These are phyloP conservation scores for Adansonia grandidieri DNA, from an alignment of 441 rosid genomes.

Conservation along the genomic window DNA sequence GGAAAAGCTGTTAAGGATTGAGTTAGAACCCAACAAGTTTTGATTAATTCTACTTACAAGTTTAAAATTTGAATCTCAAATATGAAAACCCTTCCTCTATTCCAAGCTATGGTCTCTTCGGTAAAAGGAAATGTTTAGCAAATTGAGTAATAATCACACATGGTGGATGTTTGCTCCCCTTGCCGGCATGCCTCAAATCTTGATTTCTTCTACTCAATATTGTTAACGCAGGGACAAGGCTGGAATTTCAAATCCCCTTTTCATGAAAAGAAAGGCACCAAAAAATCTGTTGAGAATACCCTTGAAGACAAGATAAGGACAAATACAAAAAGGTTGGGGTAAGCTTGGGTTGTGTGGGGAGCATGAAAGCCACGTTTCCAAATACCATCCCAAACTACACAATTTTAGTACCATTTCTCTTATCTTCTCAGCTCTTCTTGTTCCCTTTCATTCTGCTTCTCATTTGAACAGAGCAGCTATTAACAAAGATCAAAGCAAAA, in stretches of 20 bases:
- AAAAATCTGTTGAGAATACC: background rate
- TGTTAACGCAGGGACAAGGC: background rate
- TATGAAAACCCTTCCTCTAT: too few species aligned
- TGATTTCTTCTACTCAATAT: background rate
- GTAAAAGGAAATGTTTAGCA: too few species aligned
- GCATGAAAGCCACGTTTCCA: slow-evolving; percentile 57
- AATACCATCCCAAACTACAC: slow-evolving; percentile 26
- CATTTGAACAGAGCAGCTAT: too few species aligned
- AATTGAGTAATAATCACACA: too few species aligned
- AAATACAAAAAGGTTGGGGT: background rate
- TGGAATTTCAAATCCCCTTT: background rate
- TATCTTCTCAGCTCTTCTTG: slow-evolving; percentile 35
- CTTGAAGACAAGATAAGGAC: background rate
- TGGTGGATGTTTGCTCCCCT: background rate
- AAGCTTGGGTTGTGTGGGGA: slow-evolving; percentile 36
- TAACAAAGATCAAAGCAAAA: background rate
- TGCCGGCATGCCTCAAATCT: background rate
- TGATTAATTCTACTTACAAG: too few species aligned
- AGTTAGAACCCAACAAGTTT: too few species aligned
- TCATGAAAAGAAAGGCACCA: background rate
- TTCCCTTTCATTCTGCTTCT: background rate
- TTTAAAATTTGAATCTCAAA: too few species aligned
- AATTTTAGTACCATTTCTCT: slow-evolving; percentile 24
- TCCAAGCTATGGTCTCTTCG: too few species aligned
- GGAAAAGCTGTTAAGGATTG: too few species aligned